phyloP scores from a whole-genome alignment of 768 basidiomycete genomes.

The Leucocoprinus sp. region DNA sequence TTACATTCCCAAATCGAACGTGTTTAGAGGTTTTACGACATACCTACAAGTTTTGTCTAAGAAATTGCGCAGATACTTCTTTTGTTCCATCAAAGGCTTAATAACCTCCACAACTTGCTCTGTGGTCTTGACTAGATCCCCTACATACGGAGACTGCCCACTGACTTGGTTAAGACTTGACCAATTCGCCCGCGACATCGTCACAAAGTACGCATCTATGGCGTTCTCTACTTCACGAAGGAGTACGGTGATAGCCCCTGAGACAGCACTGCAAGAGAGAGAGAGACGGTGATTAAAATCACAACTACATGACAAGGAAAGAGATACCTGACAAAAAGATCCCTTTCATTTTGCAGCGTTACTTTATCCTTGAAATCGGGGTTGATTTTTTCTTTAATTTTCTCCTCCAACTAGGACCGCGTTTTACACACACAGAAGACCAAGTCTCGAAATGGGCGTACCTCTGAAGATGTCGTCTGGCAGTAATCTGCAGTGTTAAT shows the following conservation, averaged over 20 bases:
- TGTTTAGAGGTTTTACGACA: slow-evolving; percentile 13
- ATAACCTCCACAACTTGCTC: slow-evolving; percentile 73
- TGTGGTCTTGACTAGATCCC: slow-evolving; percentile 64
- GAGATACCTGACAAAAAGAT: slow-evolving; percentile 78
- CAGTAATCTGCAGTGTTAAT: slow-evolving; percentile 99
- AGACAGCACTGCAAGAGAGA: slow-evolving; percentile 55
- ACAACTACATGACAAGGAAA: not conserved
- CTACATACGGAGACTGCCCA: slow-evolving; percentile 75
- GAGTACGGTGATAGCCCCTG: slow-evolving; percentile 70
- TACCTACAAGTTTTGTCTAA: slow-evolving; percentile 92
- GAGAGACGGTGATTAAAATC: slow-evolving; percentile 1
- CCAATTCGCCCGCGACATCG: slow-evolving; percentile 79
- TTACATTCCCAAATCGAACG: not conserved
- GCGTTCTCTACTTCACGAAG: slow-evolving; percentile 81
- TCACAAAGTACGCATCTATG: slow-evolving; percentile 70
- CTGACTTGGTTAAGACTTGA: slow-evolving; percentile 72
- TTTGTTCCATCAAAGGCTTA: slow-evolving; percentile 81
- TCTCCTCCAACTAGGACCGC: slow-evolving; percentile 73
- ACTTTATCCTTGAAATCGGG: slow-evolving; percentile 72
- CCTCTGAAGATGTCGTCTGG: slow-evolving; percentile 84
- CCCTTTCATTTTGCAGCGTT: slow-evolving; percentile 77
- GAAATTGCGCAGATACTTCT: slow-evolving; percentile 89
- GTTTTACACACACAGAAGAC: not conserved
- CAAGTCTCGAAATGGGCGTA: slow-evolving; percentile 23
- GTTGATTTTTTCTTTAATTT: slow-evolving; percentile 75